phyloP scores from a whole-genome alignment of 257 asterid genomes.

The Solanum chiquidenum region DNA sequence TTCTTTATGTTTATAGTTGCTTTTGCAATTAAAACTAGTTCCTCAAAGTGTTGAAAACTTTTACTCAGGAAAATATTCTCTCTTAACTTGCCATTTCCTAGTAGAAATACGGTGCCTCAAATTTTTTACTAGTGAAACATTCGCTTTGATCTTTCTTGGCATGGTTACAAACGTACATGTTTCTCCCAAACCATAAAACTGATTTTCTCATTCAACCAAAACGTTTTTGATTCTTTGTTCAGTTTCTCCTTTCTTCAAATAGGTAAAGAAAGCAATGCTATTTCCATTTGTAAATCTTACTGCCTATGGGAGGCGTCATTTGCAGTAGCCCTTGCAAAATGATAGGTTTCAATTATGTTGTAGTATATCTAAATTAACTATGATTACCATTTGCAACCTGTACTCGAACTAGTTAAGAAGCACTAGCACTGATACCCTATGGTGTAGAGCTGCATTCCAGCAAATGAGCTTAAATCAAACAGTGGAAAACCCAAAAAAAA shows the following conservation, averaged over 20 bases:
- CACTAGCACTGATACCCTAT: not conserved
- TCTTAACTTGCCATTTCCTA: not conserved
- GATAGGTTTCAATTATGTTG: not conserved
- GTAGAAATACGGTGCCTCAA: not conserved
- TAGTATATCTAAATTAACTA: not conserved
- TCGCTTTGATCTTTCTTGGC: not conserved
- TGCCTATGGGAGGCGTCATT: not conserved
- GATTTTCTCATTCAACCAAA: not conserved
- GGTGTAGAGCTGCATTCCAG: not conserved
- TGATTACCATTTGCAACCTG: not conserved
- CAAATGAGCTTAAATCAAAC: not conserved
- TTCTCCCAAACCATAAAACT: not conserved
- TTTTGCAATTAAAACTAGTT: not conserved
- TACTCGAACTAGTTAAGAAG: not conserved
- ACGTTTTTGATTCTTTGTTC: not conserved
- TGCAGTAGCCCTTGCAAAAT: not conserved
- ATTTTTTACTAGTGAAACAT: not conserved
- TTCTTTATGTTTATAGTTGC: not conserved
- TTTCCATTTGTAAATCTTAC: not conserved
- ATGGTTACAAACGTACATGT: not conserved
- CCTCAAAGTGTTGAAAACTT: not conserved
- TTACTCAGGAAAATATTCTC: not conserved
- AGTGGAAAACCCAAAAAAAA: not conserved
- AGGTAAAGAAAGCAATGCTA: not conserved
- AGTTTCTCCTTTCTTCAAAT: not conserved